phyloP scores from a whole-genome alignment of 176 grass and related monocot genomes.

The Aegilops bicornis region DNA sequence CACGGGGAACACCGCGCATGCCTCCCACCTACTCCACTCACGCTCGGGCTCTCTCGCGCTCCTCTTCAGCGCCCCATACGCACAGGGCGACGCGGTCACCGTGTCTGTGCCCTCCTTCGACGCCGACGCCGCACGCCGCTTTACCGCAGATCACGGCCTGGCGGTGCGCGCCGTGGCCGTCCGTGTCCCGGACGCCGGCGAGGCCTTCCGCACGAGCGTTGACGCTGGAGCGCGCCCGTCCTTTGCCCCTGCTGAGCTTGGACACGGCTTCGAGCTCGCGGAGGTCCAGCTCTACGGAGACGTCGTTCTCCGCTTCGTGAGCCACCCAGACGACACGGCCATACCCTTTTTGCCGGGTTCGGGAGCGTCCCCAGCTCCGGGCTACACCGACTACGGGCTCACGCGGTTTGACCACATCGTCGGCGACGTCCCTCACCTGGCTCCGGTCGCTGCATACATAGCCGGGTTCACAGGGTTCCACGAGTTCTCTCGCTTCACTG shows the following conservation, averaged over 20 bases:
- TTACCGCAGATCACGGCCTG: slow-evolving; percentile 59
- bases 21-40: not conserved
- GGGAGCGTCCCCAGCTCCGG: not conserved
- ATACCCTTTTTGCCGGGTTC: slow-evolving; percentile 71
- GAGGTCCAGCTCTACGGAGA: slow-evolving; percentile 89
- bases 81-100: slow-evolving; percentile 18
- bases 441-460: slow-evolving; percentile 39
- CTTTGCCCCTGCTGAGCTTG: slow-evolving; percentile 58
- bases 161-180: slow-evolving; percentile 70
- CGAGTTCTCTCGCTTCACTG: slow-evolving; percentile 82
- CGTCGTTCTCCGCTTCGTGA: slow-evolving; percentile 70
- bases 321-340: slow-evolving; percentile 30
- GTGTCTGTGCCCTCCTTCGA: slow-evolving; percentile 67
- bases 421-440: slow-evolving; percentile 65
- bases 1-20: not conserved
- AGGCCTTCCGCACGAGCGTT: slow-evolving; percentile 64
- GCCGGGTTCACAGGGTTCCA: slow-evolving; percentile 82
- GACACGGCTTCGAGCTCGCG: slow-evolving; percentile 59
- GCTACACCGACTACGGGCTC: slow-evolving; percentile 44
- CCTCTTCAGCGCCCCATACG: slow-evolving; percentile 76
- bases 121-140: slow-evolving; percentile 34
- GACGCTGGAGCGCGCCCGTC: slow-evolving; percentile 59
- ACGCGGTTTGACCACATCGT: slow-evolving; percentile 72
- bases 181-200: slow-evolving; percentile 66
- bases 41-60: slow-evolving; percentile 62